Conservation (phyloP, 2,329 filamentous ascomycete genomes). For the Ustulina deusta region DNA sequence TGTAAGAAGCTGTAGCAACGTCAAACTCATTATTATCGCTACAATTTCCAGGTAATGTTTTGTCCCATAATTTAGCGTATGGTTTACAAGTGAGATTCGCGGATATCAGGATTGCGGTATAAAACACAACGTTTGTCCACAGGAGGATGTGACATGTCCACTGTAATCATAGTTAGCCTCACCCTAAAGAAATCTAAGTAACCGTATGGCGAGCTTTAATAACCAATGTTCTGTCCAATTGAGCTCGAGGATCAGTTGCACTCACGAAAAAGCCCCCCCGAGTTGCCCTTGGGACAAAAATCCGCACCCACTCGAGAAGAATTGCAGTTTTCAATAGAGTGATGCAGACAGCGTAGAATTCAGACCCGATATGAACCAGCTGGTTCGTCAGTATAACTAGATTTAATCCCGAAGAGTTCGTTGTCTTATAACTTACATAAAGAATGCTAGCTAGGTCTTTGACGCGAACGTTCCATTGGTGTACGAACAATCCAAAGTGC, state of each 20-base stretch:
- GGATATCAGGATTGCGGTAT: constrained; percentile 6
- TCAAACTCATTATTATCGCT: constrained; percentile 4
- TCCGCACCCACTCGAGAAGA: constrained; percentile 22
- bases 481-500: constrained; percentile 23
- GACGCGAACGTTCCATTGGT: constrained; percentile 31
- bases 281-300: constrained; percentile 22
- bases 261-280: constrained; percentile 17
- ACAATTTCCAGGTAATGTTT: constrained; percentile 15
- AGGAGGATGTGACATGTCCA: constrained; percentile 18
- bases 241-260: not conserved
- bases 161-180: constrained; percentile 2
- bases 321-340: constrained; percentile 24
- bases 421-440: constrained; percentile 10
- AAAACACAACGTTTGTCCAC: constrained; percentile 21
- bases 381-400: not conserved
- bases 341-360: constrained; percentile 17
- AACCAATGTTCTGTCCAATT: too few species aligned
- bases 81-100: constrained; percentile 15
- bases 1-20: constrained; percentile 17
- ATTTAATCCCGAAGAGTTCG: not conserved
- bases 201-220: not conserved
- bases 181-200: not conserved
- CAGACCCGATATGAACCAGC: constrained; percentile 13
- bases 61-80: constrained; percentile 23
- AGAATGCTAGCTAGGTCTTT: constrained; percentile 6